phyloP scores from a whole-genome alignment of 306 rosid genomes.

The Quercus agrifolia region DNA sequence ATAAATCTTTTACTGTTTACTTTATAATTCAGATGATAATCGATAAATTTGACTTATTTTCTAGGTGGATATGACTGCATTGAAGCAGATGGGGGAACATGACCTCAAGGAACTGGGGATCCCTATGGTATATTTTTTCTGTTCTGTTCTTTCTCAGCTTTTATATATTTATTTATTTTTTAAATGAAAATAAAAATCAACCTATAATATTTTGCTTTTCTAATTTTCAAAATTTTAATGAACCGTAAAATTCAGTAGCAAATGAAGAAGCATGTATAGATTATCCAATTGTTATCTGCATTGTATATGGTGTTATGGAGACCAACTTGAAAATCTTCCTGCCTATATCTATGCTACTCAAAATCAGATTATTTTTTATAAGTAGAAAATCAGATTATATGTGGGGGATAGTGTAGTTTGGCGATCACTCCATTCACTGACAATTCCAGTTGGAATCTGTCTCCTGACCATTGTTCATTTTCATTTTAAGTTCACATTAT shows the following conservation, averaged over 20 bases:
- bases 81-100: conserved; percentile 95
- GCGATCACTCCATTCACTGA: neutral
- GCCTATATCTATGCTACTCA: too few species aligned
- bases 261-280: too few species aligned
- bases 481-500: neutral
- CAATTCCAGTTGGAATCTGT: neutral
- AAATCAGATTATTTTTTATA: too few species aligned
- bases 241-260: too few species aligned
- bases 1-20: neutral
- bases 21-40: neutral
- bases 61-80: conserved; percentile 90
- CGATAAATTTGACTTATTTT: conserved; percentile 1
- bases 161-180: too few species aligned
- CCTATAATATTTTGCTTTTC: too few species aligned
- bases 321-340: too few species aligned
- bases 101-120: conserved; percentile 97
- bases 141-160: too few species aligned
- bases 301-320: too few species aligned
- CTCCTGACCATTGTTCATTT: neutral
- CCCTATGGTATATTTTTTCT: conserved; percentile 61
- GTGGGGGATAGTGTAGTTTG: neutral
- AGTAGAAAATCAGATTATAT: neutral
- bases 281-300: too few species aligned
- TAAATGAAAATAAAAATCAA: too few species aligned
- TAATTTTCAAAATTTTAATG: too few species aligned